Evolutionary conservation across 176 grass and related monocot species (phyloP), one percentile per base, ranked within the genome.

Genomic region (Lolium multiflorum): DNA sequence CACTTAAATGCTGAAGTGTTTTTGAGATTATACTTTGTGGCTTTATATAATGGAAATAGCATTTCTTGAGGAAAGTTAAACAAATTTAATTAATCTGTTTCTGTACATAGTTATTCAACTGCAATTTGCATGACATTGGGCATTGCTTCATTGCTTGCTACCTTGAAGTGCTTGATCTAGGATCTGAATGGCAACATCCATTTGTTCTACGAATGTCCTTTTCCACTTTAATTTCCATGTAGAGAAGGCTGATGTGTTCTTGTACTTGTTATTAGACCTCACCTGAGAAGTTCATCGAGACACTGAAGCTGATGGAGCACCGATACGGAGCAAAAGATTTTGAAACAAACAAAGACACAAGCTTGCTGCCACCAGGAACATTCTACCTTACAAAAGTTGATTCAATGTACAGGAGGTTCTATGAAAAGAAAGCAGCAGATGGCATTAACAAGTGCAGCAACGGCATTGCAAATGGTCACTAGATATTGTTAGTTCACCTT

Each of bases 361-460:
- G 88, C 48, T 78, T 98, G 75, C 31, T 95, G 76, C 80, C 88
- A 83, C 74, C 85, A 85, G 96, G 88, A 81, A 90, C 96, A 57
- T 95, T 92, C 68, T 98, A 89, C 38, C 91, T 98, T 58, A 89
- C 91, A n/a, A 92, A 93, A 63, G 91, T 98, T 5, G 96, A 98
- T 77, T 82, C 83, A 18, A 89, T 98, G 95, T 98, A 93, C 72
- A 81, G 95, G 58, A 93, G 93, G 63, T 95, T 88, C 71, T 95
- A 95, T 37, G 71, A 88, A 49, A 89, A 87, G 83, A 93, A 92
- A 79, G 63, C 55, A 0, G 50, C 50, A 3, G 55, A 83, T 7
- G 71, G 21, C 51, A 78, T 22, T 48, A 77, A 77, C 71, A 77
- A 77, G 60, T 35, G 28, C 72, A 52, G 83, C 83, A 77, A 82